These are phyloP conservation scores for Pseudocercospora crystallina DNA, from an alignment of 2,329 filamentous ascomycete species.

Conservation along the genomic window DNA sequence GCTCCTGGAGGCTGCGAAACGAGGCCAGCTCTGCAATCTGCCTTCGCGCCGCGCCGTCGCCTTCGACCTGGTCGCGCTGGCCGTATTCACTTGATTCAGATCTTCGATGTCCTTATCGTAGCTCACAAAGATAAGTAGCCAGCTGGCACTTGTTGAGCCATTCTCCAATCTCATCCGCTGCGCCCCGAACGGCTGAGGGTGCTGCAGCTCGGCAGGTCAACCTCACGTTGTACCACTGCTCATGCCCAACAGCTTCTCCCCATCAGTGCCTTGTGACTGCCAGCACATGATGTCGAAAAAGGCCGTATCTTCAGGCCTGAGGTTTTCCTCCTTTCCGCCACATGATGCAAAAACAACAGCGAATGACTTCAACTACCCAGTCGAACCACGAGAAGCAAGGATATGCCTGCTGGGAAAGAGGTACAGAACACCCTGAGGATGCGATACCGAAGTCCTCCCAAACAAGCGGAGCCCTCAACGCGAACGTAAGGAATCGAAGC, in stretches of 20 bases:
- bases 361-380: slow-evolving; percentile 6
- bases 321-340: neutral
- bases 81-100: no score
- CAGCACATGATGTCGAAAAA: no score
- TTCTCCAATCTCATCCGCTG: neutral
- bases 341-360: slow-evolving; percentile 8
- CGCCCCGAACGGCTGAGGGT: neutral
- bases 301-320: neutral
- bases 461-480: neutral
- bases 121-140: no score
- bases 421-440: neutral
- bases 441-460: slow-evolving; percentile 12
- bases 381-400: slow-evolving; percentile 7
- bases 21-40: no score
- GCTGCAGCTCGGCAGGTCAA: neutral
- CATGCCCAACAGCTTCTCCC: no score
- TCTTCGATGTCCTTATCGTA: no score
- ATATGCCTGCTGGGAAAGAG: slow-evolving; percentile 2
- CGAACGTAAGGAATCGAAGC: neutral
- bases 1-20: no score
- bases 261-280: no score
- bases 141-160: no score
- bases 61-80: no score
- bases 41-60: no score
- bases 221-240: neutral